These are phyloP conservation scores for Climacium dendroides DNA, from an alignment of 225 moss, liverwort and hornwort species.

Conservation along the genomic window DNA sequence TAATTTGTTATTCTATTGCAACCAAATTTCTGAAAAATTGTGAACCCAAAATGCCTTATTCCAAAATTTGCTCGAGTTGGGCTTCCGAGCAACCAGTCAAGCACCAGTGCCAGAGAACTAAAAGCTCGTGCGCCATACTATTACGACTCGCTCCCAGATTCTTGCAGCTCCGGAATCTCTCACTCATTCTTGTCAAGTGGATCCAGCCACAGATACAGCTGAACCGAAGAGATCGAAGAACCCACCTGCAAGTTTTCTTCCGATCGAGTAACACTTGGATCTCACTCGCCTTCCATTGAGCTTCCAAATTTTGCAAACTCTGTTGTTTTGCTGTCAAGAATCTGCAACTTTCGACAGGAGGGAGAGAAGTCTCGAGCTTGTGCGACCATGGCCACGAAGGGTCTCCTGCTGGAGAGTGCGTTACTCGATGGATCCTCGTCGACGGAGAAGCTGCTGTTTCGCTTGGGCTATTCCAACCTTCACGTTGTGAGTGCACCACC, in stretches of 20 bases:
- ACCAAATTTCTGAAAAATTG: background rate
- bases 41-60: background rate
- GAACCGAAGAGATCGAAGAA: background rate
- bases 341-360: background rate
- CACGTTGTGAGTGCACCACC: constrained; percentile 7
- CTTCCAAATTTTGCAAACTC: background rate
- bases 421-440: constrained; percentile 16
- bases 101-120: background rate
- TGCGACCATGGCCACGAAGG: constrained; percentile 8
- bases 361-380: background rate
- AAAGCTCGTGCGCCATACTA: background rate
- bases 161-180: background rate
- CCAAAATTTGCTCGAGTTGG: background rate
- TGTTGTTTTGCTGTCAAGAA: background rate
- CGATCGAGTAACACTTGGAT: background rate
- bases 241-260: background rate
- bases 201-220: background rate
- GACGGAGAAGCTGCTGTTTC: constrained; percentile 26
- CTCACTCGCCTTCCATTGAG: background rate
- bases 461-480: constrained; percentile 25
- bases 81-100: background rate
- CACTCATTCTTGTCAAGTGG: background rate
- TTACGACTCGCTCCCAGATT: background rate
- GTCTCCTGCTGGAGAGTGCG: constrained; percentile 20
- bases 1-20: background rate